Percentiles rank a stretch among this genome's conserved stretches.
These are phyloP conservation scores for Neurospora sp. DNA, from an alignment of 2,329 filamentous ascomycete species.

Conservation along the genomic window DNA sequence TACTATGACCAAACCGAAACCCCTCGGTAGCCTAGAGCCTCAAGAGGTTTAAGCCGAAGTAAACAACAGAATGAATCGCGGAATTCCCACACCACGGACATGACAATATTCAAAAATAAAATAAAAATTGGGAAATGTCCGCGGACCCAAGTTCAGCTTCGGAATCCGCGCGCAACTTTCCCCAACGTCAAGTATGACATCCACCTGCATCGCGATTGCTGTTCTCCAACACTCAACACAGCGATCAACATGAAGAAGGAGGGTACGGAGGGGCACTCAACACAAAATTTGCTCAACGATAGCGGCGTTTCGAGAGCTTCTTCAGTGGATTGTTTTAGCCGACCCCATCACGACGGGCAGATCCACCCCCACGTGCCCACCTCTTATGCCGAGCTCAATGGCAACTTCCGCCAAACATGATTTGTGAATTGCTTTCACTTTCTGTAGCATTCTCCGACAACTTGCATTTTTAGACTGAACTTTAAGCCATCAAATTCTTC, in stretches of 20 bases:
- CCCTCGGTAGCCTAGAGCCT: neutral
- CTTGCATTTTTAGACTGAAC: neutral
- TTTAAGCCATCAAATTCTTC: neutral
- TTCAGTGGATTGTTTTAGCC: neutral
- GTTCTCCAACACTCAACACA: neutral
- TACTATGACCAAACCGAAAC: neutral
- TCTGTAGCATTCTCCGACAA: neutral
- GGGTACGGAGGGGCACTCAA: neutral
- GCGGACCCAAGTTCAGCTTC: neutral
- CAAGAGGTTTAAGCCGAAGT: neutral
- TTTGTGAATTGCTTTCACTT: neutral
- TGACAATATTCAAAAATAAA: neutral
- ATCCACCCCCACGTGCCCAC: neutral
- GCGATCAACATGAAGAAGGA: neutral
- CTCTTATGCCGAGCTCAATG: neutral
- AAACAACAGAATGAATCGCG: neutral
- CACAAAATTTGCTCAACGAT: neutral
- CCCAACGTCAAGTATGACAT: neutral
- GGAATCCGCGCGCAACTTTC: neutral
- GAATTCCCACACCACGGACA: neutral
- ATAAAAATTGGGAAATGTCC: neutral
- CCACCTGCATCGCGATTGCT: neutral
- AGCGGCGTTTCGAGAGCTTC: neutral
- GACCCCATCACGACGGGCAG: neutral
- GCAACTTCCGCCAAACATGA: neutral